These are phyloP conservation scores for Rutstroemia sydowiana DNA, from an alignment of 2,329 filamentous ascomycete species.

Conservation along the genomic window DNA sequence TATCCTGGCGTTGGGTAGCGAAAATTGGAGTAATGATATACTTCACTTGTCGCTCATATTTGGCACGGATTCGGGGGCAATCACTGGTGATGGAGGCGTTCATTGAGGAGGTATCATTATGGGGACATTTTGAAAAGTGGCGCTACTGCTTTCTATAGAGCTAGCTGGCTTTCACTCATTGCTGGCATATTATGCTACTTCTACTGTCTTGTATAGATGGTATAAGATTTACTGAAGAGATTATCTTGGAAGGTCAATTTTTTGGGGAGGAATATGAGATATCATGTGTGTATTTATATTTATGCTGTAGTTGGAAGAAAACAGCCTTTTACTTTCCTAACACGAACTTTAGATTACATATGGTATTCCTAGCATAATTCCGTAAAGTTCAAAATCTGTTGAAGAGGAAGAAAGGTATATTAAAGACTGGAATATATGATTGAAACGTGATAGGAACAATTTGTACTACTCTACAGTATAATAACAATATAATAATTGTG, in stretches of 20 bases:
- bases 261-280: not conserved
- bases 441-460: too few relatives aligned
- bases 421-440: too few relatives aligned
- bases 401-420: too few relatives aligned
- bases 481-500: too few relatives aligned
- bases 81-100: constrained; percentile 18
- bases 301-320: constrained; percentile 2
- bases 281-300: constrained; percentile 10
- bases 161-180: constrained; percentile 9
- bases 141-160: constrained; percentile 14
- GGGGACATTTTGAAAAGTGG: constrained; percentile 11
- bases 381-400: too few relatives aligned
- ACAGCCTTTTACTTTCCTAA: not conserved
- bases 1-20: constrained; percentile 23
- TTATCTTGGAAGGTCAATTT: not conserved
- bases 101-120: constrained; percentile 11
- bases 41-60: constrained; percentile 12
- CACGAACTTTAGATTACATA: not conserved
- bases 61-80: constrained; percentile 12
- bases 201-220: constrained; percentile 8
- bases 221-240: constrained; percentile 5
- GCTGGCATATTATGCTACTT: constrained; percentile 4
- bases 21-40: constrained; percentile 14
- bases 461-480: too few relatives aligned
- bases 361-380: too few relatives aligned